A percentile compares a stretch with the other conserved stretches of the same genome.
Evolutionary conservation across 1,284 basidiomycete species (phyloP).

Genomic region (Puccinia coronata): DNA sequence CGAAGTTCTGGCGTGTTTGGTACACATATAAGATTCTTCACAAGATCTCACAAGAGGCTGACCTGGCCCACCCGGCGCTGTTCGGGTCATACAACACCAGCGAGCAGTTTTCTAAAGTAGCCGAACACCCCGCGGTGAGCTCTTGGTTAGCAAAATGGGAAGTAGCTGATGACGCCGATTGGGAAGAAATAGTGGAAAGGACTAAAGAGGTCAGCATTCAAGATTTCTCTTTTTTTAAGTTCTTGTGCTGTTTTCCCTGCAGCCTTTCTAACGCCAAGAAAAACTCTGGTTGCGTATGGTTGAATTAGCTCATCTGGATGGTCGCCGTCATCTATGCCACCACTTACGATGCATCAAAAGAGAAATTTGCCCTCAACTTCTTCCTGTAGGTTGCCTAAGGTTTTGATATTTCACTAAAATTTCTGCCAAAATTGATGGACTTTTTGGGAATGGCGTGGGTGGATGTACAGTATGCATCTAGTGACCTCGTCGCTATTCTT

Average conservation of each 20-base stretch:
- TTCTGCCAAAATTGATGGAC: too few species aligned
- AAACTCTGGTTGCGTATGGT: too few species aligned
- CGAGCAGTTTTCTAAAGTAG: slow-evolving; percentile 21
- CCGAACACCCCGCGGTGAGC: slow-evolving; percentile 4
- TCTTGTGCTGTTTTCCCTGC: too few species aligned
- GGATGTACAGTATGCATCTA: slow-evolving; percentile 32
- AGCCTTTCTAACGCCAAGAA: too few species aligned
- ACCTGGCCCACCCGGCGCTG: neutral
- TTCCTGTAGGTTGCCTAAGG: slow-evolving; percentile 18
- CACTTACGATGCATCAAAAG: slow-evolving; percentile 20
- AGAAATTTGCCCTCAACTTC: slow-evolving; percentile 32
- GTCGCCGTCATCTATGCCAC: slow-evolving; percentile 33
- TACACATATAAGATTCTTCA: slow-evolving; percentile 46
- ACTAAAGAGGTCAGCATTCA: slow-evolving; percentile 32
- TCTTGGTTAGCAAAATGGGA: slow-evolving; percentile 36
- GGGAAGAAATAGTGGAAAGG: slow-evolving; percentile 36
- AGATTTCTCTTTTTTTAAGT: neutral
- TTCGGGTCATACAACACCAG: slow-evolving; percentile 6
- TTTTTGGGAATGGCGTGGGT: too few species aligned
- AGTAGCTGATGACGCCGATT: slow-evolving; percentile 17
- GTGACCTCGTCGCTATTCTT: slow-evolving; percentile 47
- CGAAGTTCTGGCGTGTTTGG: neutral
- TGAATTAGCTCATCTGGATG: slow-evolving; percentile 28
- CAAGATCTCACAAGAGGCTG: slow-evolving; percentile 24
- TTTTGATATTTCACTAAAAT: neutral